phyloP scores from a whole-genome alignment of 257 asterid genomes.

The Capsicum chinense region DNA sequence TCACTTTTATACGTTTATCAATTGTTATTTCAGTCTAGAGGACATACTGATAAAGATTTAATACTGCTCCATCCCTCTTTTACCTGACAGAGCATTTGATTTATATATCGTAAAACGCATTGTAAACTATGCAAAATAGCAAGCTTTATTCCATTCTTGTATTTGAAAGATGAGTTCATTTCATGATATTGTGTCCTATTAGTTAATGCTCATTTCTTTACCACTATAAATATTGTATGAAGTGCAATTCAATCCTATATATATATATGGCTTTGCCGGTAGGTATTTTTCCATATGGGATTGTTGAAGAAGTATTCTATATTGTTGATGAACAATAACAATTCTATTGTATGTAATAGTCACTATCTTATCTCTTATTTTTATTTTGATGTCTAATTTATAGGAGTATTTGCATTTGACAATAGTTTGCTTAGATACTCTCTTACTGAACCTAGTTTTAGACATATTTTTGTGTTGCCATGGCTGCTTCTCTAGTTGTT shows the following conservation, averaged over 20 bases:
- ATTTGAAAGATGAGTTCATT: neutral
- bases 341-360: conserved; percentile 61
- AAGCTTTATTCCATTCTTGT: neutral
- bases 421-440: neutral
- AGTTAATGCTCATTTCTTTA: conserved; percentile 18
- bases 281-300: conserved; percentile 87
- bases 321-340: conserved; percentile 76
- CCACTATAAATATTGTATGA: neutral
- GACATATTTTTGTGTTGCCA: neutral
- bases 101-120: neutral
- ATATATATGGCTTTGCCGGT: conserved; percentile 37
- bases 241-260: neutral
- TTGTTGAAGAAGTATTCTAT: conserved; percentile 70
- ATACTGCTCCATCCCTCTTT: neutral
- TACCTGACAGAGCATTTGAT: neutral
- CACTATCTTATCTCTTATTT: neutral
- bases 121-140: conserved; percentile 13
- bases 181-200: neutral
- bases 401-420: conserved; percentile 10
- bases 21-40: neutral
- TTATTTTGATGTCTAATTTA: neutral
- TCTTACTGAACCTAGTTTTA: conserved; percentile 4
- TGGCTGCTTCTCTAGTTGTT: conserved; percentile 11
- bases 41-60: conserved; percentile 9
- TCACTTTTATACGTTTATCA: neutral